Evolutionary conservation across 352 stramenopile species (phyloP), one percentile per base, ranked within the genome.

Genomic region (Phytophthora ohioensis): DNA sequence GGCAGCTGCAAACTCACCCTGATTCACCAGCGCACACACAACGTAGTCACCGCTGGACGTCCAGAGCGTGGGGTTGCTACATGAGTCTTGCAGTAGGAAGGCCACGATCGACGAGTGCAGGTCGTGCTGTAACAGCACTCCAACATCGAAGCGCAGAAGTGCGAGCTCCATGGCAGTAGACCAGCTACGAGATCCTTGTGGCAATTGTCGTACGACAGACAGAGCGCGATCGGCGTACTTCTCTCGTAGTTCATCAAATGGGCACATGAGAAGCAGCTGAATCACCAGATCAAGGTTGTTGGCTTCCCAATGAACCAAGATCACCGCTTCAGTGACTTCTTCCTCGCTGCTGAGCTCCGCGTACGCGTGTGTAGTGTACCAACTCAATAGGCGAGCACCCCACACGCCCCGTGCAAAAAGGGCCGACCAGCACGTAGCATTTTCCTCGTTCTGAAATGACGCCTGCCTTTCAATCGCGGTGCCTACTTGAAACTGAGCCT

Each of bases 41-140:
- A 87, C 75, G 36, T 91, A 94, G 72, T 85, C 76, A 15, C 78
- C 67, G 12, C 69, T 88, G 27, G 85, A 90, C 2, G 82, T 94
- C 84, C 85, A 94, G 11, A 78, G 61, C 17, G 52, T 17, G 48
- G 59, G 59, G 3, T 38, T 52, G 39, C 30, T 54, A 32, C 10
- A 45, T 17, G 34, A n/a, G 36, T 52, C 66, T 43, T 55, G 64
- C 45, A 81, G 36, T 41, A 86, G n/a, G 39, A 86, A 87, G 0
- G 62, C 54, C 31, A 90, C 69, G 4, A 92, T 36, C 0, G 73
- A 47, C 0, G 75, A 30, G 56, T 92, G 72, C 42, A 92, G 57
- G 6, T 73, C 75, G 17, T 83, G 62, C 15, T 72, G 71, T 27
- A 87, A 38, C 10, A 94, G 64, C 15, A 71, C 52, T 2, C 54